A percentile compares a stretch with the other conserved stretches of the same genome.
phyloP scores from a whole-genome alignment of 2,329 filamentous ascomycete genomes.

The Arthroderma sp. region DNA sequence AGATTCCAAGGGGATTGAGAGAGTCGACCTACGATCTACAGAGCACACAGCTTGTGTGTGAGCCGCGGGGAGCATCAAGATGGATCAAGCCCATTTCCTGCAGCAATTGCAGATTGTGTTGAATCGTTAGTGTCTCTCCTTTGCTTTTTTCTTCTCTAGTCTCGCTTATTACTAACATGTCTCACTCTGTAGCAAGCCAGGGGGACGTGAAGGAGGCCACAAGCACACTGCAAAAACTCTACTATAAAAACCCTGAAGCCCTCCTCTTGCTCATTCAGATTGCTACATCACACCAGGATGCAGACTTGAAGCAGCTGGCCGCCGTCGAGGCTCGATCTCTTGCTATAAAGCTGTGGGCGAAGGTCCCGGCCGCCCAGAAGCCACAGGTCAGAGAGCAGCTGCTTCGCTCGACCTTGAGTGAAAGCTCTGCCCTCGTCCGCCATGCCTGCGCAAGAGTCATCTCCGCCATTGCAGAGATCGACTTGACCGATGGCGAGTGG shows the following conservation, averaged over 20 bases:
- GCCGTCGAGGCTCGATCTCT: constrained; percentile 80
- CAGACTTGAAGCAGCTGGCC: constrained; percentile 72
- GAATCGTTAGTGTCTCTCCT: constrained; percentile 53
- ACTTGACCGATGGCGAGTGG: constrained; percentile 82
- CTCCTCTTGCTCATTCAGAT: constrained; percentile 80
- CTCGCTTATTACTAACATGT: constrained; percentile 10
- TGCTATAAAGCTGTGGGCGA: constrained; percentile 73
- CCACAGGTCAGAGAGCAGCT: constrained; percentile 67
- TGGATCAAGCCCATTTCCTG: constrained; percentile 75
- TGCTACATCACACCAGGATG: constrained; percentile 61
- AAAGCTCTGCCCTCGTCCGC: constrained; percentile 62
- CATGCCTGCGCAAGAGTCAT: constrained; percentile 83
- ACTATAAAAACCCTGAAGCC: constrained; percentile 74
- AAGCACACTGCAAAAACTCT: constrained; percentile 79
- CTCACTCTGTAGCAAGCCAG: constrained; percentile 59
- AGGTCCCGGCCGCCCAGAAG: constrained; percentile 63
- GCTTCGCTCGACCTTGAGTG: constrained; percentile 69
- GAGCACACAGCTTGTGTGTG: neutral
- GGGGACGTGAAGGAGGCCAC: constrained; percentile 83
- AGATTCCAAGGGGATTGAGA: neutral
- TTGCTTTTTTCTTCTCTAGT: constrained; percentile 1
- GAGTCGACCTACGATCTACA: neutral
- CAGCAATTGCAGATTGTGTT: constrained; percentile 77
- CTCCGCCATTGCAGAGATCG: constrained; percentile 70
- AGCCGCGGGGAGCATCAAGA: constrained; percentile 27